A percentile compares a stretch with the other conserved stretches of the same genome.
Conservation (phyloP, 352 stramenopile genomes). For the Pythium sp. region DNA sequence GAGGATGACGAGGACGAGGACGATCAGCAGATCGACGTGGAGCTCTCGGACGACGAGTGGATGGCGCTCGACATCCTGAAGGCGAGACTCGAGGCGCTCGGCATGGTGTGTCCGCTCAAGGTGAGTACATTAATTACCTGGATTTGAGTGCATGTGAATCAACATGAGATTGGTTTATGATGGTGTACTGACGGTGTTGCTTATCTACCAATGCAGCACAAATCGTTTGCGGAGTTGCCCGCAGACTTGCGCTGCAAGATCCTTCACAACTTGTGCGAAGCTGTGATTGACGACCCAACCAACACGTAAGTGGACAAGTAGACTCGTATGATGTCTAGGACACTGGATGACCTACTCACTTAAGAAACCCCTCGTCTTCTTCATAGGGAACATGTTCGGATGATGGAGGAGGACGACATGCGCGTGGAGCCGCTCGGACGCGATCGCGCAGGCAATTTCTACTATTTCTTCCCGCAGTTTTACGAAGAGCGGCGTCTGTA, state of each 20-base stretch:
- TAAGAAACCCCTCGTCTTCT: not conserved
- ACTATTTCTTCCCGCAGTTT: conserved; percentile 87
- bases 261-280: conserved; percentile 78
- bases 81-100: conserved; percentile 45
- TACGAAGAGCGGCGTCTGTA: conserved; percentile 83
- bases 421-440: conserved; percentile 69
- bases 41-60: conserved; percentile 81
- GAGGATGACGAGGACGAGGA: conserved; percentile 25
- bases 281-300: conserved; percentile 68
- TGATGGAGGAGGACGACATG: conserved; percentile 87
- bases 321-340: not conserved
- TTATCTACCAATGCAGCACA: conserved; percentile 37
- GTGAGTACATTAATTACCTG: conserved; percentile 14
- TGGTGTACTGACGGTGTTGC: not conserved
- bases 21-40: conserved; percentile 54
- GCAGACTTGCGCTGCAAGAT: conserved; percentile 77
- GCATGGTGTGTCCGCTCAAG: conserved; percentile 55
- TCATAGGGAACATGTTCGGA: conserved; percentile 71
- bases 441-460: conserved; percentile 71
- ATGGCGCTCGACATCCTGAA: conserved; percentile 63
- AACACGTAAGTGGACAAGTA: conserved; percentile 47
- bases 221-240: conserved; percentile 70
- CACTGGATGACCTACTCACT: not conserved
- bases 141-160: not conserved
- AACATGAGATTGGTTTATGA: not conserved